A percentile compares a stretch with the other conserved stretches of the same genome.
phyloP scores from a whole-genome alignment of 2,329 filamentous ascomycete species.

The Fusarium subtropicale region DNA sequence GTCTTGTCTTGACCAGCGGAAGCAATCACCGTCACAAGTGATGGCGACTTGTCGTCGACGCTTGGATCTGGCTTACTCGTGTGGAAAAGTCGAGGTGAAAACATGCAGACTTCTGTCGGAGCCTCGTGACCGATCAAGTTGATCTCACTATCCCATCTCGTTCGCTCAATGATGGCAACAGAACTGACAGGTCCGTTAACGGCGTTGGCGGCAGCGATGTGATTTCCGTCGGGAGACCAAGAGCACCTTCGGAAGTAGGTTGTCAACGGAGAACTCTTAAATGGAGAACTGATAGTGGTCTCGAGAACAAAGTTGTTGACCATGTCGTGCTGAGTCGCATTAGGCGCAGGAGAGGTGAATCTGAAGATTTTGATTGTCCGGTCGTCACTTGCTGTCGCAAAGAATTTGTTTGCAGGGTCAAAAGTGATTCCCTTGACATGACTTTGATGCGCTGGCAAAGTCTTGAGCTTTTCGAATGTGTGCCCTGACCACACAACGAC shows the following conservation, averaged over 20 bases:
- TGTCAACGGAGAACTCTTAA: conserved; percentile 90
- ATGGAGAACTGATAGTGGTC: conserved; percentile 88
- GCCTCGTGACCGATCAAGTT: conserved; percentile 97
- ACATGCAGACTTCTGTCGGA: conserved; percentile 96
- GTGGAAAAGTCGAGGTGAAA: conserved; percentile 90
- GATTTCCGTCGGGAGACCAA: conserved; percentile 97
- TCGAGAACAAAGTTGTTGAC: conserved; percentile 97
- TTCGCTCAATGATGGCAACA: conserved; percentile 93
- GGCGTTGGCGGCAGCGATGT: conserved; percentile 96
- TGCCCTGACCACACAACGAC: conserved; percentile 98
- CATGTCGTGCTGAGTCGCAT: conserved; percentile 94
- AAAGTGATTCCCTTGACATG: conserved; percentile 99
- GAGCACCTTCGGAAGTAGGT: conserved; percentile 97
- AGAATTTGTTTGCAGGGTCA: conserved; percentile 98
- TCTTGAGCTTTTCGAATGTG: conserved; percentile 98
- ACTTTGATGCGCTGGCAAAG: conserved; percentile 90
- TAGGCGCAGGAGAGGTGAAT: conserved; percentile 90
- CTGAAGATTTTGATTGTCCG: conserved; percentile 96
- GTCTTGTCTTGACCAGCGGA: conserved; percentile 98
- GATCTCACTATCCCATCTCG: conserved; percentile 95
- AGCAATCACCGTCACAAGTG: conserved; percentile 89
- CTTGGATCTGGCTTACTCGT: conserved; percentile 72
- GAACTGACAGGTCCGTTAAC: conserved; percentile 98
- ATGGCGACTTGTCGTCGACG: conserved; percentile 56
- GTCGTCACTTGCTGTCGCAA: conserved; percentile 97